Base-by-base conservation (phyloP, 2,329 filamentous ascomycete species). In the Nigrograna mackinnonii region DNA sequence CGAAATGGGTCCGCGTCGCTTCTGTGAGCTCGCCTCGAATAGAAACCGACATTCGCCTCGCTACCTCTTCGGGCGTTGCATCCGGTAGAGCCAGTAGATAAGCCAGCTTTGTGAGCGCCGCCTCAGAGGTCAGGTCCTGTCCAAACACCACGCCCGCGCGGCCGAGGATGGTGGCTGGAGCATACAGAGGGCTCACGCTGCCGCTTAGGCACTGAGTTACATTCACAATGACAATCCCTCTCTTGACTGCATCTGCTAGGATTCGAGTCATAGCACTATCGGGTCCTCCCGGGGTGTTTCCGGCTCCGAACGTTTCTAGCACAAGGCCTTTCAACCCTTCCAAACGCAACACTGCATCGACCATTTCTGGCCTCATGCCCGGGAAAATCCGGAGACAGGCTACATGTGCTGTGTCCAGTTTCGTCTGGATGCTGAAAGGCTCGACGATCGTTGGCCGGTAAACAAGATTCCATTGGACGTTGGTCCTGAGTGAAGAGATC, bases 351-450 rank as follows among this genome's bases (percentile, higher is more conserved):
- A 96, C 89, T 1, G 87, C 86, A 62, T 94, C 89, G 22, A 96
- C 80, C 88, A 96, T 95, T 62, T 91, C 86, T n/a, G 91, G 87
- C 66, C 88, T 88, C 71, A 96, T 95, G 22, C 91, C 91, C 0
- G 91, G 91, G 68, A 96, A 96, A 50, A 96, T 87, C 43, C 91
- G 86, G 57, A 96, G 76, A 64, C 90, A 94, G 16, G 91, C 90
- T 30, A 96, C 91, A 65, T 95, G 87, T n/a, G 87, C 83, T 9
- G 88, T 95, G 65, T 94, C 87, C 26, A 94, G 79, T 55, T 85
- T 84, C 14, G 83, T 84, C 48, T 86, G 84, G 50, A 94, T 81
- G 48, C 77, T 76, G 71, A 95, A 91, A 44, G 85, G 82, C 52
- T 87, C 80, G 54, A 95, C 84, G 41, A 77, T 79, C 2, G 82